phyloP scores from a whole-genome alignment of 1,139 yeast species.

The Debaryomyces fabryi region DNA sequence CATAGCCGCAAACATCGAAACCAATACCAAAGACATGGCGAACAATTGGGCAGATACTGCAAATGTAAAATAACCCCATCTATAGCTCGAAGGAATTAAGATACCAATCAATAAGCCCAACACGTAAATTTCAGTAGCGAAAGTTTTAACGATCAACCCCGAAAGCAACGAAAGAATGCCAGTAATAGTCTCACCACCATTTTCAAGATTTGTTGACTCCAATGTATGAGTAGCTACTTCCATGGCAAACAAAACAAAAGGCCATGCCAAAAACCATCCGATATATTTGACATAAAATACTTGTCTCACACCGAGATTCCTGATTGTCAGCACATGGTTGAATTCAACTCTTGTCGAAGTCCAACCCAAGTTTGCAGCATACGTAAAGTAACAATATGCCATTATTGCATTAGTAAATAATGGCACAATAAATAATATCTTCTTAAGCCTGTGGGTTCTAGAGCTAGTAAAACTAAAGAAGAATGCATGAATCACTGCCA shows the following conservation, averaged over 20 bases:
- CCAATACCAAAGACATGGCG: conserved; percentile 33
- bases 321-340: conserved; percentile 47
- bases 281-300: conserved; percentile 65
- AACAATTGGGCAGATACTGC: conserved; percentile 40
- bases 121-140: conserved; percentile 52
- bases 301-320: conserved; percentile 53
- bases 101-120: conserved; percentile 58
- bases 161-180: conserved; percentile 28
- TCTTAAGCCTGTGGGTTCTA: conserved; percentile 34
- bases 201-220: conserved; percentile 19
- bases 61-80: conserved; percentile 65
- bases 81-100: conserved; percentile 57
- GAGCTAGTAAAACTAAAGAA: conserved; percentile 42
- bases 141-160: conserved; percentile 34
- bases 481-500: conserved; percentile 44
- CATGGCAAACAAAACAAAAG: conserved; percentile 51
- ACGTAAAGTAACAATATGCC: conserved; percentile 58
- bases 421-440: conserved; percentile 49
- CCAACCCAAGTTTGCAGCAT: conserved; percentile 72
- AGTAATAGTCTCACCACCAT: conserved; percentile 26
- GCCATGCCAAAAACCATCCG: conserved; percentile 70
- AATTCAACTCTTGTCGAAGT: conserved; percentile 57
- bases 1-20: conserved; percentile 17
- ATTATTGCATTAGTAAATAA: conserved; percentile 49
- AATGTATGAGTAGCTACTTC: conserved; percentile 48